These are phyloP conservation scores for Colletotrichum eremochloae DNA, from an alignment of 2,329 filamentous ascomycete genomes.

Conservation along the genomic window DNA sequence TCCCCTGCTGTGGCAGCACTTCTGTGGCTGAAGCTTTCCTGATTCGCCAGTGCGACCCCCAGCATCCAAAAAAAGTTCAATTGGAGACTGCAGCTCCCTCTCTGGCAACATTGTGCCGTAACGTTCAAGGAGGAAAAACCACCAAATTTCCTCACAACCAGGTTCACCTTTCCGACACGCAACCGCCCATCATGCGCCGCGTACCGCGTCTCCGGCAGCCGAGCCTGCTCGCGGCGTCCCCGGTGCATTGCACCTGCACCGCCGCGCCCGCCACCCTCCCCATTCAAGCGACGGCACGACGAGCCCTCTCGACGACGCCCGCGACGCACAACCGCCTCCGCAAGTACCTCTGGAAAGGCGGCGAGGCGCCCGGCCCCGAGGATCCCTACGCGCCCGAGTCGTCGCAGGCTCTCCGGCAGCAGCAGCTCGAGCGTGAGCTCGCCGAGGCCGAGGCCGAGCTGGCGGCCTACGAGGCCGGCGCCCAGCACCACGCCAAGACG, in stretches of 20 bases:
- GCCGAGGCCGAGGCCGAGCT: conserved; percentile 42
- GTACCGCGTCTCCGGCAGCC: conserved; percentile 56
- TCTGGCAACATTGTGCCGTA: conserved; percentile 11
- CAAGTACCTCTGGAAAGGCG: conserved; percentile 55
- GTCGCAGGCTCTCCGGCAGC: conserved; percentile 49
- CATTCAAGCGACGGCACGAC: conserved; percentile 27
- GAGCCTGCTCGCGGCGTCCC: conserved; percentile 50
- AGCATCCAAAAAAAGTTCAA: conserved; percentile 43
- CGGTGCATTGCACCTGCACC: conserved; percentile 24
- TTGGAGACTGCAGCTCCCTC: conserved; percentile 35
- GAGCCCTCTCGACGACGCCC: conserved; percentile 52
- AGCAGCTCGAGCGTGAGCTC: conserved; percentile 46
- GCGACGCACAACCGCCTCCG: conserved; percentile 56
- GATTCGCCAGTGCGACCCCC: conserved; percentile 33
- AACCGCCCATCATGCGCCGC: conserved; percentile 55
- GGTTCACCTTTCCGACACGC: conserved; percentile 1
- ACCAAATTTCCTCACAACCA: background rate
- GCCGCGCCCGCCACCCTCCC: conserved; percentile 43
- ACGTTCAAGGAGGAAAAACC: background rate
- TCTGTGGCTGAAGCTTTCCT: conserved; percentile 34
- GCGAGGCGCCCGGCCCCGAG: conserved; percentile 53
- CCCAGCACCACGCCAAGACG: background rate
- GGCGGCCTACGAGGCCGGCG: conserved; percentile 38
- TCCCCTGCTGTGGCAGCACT: background rate
- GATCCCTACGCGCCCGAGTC: conserved; percentile 55